Percentiles rank a stretch among this genome's conserved stretches.
Evolutionary conservation across 345 rosid genomes (phyloP).

Genomic region (Melaleuca alternifolia): DNA sequence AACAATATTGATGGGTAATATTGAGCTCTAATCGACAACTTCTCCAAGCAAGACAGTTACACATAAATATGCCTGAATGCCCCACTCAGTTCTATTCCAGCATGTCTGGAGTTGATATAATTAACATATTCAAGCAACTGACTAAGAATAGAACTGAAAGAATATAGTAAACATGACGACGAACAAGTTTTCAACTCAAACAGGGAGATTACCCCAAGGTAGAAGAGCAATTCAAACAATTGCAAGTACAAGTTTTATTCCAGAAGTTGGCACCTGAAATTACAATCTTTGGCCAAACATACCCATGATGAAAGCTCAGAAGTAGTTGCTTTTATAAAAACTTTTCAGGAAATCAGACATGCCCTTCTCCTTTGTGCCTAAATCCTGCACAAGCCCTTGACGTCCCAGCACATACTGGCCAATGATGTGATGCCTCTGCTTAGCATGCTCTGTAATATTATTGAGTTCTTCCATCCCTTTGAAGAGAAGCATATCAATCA

Average conservation of each 20-base stretch:
- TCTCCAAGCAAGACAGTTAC: not conserved
- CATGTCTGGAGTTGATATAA: not conserved
- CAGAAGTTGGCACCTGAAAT: not conserved
- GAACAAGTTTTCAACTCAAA: not conserved
- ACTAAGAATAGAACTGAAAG: not conserved
- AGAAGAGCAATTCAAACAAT: not conserved
- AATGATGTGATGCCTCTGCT: constrained; percentile 94
- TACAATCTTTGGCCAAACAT: not conserved
- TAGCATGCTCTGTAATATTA: constrained; percentile 80
- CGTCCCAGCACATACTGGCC: constrained; percentile 78
- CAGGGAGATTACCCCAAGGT: not conserved
- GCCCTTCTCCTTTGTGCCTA: constrained; percentile 56
- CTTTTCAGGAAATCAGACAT: constrained; percentile 72
- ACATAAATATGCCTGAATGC: not conserved
- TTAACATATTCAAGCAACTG: not conserved
- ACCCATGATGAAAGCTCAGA: constrained; percentile 18
- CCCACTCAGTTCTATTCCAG: not conserved
- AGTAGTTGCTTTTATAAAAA: constrained; percentile 84
- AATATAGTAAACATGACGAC: not conserved
- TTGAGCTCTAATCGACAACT: not conserved
- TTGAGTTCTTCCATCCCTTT: constrained; percentile 89
- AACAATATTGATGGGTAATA: not conserved
- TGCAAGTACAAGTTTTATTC: constrained; percentile 15
- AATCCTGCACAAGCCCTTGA: constrained; percentile 64
- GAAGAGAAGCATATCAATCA: constrained; percentile 85